These are phyloP conservation scores for Corallochytrium limacisporum DNA, from an alignment of 78 protist genomes.

Conservation along the genomic window DNA sequence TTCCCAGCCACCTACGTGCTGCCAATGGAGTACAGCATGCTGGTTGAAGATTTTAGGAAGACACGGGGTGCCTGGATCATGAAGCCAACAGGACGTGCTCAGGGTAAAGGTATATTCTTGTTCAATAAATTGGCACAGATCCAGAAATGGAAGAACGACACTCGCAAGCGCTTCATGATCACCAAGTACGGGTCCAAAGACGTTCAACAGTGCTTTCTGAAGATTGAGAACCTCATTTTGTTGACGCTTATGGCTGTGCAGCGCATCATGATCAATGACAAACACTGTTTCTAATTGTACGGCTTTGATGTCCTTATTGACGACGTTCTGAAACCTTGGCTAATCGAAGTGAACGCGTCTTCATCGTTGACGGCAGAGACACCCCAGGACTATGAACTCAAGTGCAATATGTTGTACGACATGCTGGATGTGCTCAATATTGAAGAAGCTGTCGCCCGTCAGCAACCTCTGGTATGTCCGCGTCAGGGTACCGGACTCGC, in stretches of 20 bases:
- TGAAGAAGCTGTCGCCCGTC: not conserved
- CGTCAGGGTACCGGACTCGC: not conserved
- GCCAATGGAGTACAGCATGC: conserved; percentile 2
- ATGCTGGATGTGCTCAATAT: conserved; percentile 37
- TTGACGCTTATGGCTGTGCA: conserved; percentile 52
- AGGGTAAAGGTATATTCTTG: conserved; percentile 79
- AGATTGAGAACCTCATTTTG: conserved; percentile 32
- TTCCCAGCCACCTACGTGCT: not conserved
- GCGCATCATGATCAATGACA: conserved; percentile 47
- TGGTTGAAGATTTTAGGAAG: not conserved
- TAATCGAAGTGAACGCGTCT: conserved; percentile 37
- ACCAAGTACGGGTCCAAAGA: conserved; percentile 26
- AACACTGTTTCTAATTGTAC: conserved; percentile 72
- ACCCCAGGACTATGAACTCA: conserved; percentile 30
- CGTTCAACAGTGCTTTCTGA: not conserved
- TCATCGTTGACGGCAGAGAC: conserved; percentile 38
- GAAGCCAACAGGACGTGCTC: conserved; percentile 45
- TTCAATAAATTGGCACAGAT: conserved; percentile 57
- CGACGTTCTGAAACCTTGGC: conserved; percentile 33
- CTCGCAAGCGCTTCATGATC: conserved; percentile 23
- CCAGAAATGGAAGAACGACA: conserved; percentile 51
- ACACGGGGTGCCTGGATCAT: conserved; percentile 1
- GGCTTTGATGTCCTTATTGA: conserved; percentile 53
- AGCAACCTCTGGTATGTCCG: not conserved
- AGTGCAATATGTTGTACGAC: conserved; percentile 37